Conservation (phyloP, 441 rosid genomes). For the Erodium texanum region DNA sequence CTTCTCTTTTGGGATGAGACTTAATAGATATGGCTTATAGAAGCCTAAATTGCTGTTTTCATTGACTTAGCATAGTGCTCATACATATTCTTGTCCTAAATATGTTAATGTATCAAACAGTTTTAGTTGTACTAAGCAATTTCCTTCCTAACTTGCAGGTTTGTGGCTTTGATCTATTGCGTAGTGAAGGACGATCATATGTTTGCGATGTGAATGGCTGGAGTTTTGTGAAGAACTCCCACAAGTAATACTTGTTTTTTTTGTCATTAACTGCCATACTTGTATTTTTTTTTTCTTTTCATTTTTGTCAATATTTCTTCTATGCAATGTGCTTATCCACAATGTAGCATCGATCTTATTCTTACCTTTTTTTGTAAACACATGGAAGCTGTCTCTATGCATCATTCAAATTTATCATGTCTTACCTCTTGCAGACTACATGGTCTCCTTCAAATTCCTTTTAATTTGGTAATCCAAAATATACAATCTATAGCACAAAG, state of each 20-base stretch:
- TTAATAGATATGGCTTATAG: not conserved
- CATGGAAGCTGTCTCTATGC: not conserved
- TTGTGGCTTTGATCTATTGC: constrained; percentile 98
- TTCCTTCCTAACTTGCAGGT: constrained; percentile 45
- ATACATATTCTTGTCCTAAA: not conserved
- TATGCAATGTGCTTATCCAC: not conserved
- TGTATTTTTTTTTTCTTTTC: not conserved
- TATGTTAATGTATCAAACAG: constrained; percentile 1
- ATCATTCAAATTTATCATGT: not conserved
- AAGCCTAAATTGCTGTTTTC: not conserved
- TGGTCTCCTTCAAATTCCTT: not conserved
- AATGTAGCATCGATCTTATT: not conserved
- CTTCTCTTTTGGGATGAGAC: not conserved
- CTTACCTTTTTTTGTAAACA: not conserved
- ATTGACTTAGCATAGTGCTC: not conserved
- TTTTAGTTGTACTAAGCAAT: not conserved
- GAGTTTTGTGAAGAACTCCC: constrained; percentile 99
- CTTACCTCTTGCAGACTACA: not conserved
- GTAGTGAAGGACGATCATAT: constrained; percentile 94
- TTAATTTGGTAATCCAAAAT: not conserved
- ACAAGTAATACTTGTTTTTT: constrained; percentile 52
- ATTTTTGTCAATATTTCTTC: not conserved
- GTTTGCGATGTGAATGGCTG: constrained; percentile 99
- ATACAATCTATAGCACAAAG: not conserved
- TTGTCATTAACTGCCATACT: not conserved